phyloP scores from a whole-genome alignment of 192 early-diverging fungal genomes.

The Backusella parvicylindrica region DNA sequence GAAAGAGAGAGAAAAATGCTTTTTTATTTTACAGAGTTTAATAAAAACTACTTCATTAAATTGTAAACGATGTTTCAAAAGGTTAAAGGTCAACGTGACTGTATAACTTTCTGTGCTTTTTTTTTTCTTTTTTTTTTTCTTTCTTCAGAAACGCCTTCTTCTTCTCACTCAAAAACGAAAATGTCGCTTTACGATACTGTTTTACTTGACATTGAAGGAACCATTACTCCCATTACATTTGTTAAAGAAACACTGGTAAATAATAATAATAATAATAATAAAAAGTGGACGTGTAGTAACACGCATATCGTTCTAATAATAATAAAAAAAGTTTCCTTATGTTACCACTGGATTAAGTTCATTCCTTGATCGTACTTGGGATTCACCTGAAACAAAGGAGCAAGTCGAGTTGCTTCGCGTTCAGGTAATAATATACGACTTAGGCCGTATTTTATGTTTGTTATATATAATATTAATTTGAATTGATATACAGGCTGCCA shows the following conservation, averaged over 20 bases:
- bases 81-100: not conserved
- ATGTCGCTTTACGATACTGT: constrained; percentile 47
- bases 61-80: too few relatives aligned
- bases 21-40: too few relatives aligned
- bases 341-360: constrained; percentile 53
- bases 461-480: not conserved
- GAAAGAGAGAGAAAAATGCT: too few relatives aligned
- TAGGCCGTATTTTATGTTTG: not conserved
- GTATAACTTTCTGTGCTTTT: not conserved
- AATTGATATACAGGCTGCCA: constrained; percentile 34
- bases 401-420: constrained; percentile 45
- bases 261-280: not conserved
- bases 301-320: not conserved
- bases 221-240: constrained; percentile 95
- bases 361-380: constrained; percentile 67
- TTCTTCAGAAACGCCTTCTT: not conserved
- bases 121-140: not conserved
- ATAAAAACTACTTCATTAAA: too few relatives aligned
- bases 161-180: not conserved
- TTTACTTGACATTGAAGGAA: constrained; percentile 92
- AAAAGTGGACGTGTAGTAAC: not conserved
- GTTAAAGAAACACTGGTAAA: constrained; percentile 82
- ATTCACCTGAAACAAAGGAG: constrained; percentile 35
- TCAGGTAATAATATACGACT: constrained; percentile 39
- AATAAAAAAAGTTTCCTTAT: constrained; percentile 74